Evolutionary conservation across 345 rosid species (phyloP), one percentile per base, ranked within the genome.

Genomic region (Bruguiera sexangula): DNA sequence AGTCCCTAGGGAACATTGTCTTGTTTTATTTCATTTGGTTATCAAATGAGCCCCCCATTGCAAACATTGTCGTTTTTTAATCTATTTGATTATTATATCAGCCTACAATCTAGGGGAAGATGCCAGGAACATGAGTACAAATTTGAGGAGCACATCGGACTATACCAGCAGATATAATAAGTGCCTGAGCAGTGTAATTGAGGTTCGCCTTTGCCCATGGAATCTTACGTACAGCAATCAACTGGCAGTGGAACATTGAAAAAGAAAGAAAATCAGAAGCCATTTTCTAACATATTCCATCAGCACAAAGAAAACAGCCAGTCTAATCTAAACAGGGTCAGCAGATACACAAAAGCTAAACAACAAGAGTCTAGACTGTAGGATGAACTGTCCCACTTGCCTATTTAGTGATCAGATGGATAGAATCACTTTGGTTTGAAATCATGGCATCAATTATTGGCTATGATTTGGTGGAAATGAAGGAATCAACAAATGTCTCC

Each of bases 181-280:
- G 91, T 52, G 95, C 87, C 76, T 89, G 95, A 65, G 86, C 91
- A 66, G 87, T 84, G 68, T 87, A 80, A 72, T 89, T 89, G 65
- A 89, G 85, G 77, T 89, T 89, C 21, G 88, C 85, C 79, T 84
- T 87, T 61, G 95, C 95, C 95, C 91, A 89, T 32, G 91, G 95
- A 73, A 85, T 56, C 75, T 58, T 36, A 55, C 91, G 89, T 58
- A 73, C 82, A 4, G 79, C 87, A 48, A 43, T 34, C 76, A 89
- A 69, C 91, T 89, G 86, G 68, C 55, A 63, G 69, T 26, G 53
- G 1, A 50, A 56, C 15, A 60, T 5, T 3, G 22, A 72, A 60
- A 34, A 7, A 34, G 37, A 34, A 9, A 34, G 2, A 34, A 34
- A 61, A 55, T 30, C 10, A 36, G 6, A 43, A 32, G 24, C 6